phyloP scores from a whole-genome alignment of 371 early-diverging fungal species.

The Lichtheimia ornata region DNA sequence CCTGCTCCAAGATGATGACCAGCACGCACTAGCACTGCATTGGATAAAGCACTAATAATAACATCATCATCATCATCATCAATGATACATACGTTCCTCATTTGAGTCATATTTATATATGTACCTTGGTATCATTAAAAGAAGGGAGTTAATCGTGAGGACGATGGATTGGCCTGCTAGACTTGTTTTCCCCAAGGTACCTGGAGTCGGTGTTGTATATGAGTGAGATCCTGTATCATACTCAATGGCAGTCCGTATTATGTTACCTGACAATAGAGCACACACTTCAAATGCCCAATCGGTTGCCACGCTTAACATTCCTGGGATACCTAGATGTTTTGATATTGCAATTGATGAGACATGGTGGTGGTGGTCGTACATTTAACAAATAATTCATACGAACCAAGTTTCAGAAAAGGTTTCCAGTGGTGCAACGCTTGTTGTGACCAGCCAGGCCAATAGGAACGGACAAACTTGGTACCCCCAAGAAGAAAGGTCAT shows the following conservation, averaged over 20 bases:
- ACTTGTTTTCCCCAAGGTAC: slow-evolving; percentile 42
- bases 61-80: too few species aligned
- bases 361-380: background rate
- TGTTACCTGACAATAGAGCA: slow-evolving; percentile 40
- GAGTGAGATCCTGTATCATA: background rate
- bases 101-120: background rate
- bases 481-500: slow-evolving; percentile 17
- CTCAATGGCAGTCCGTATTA: background rate
- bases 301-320: slow-evolving; percentile 47
- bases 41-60: slow-evolving; percentile 32
- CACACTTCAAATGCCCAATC: slow-evolving; percentile 57
- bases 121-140: slow-evolving; percentile 45
- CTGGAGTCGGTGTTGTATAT: background rate
- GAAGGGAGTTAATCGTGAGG: slow-evolving; percentile 26
- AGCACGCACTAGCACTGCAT: slow-evolving; percentile 31
- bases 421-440: slow-evolving; percentile 36
- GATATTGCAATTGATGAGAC: background rate
- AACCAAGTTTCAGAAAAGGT: slow-evolving; percentile 40
- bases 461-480: slow-evolving; percentile 20
- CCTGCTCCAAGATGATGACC: slow-evolving; percentile 46
- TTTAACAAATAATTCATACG: slow-evolving; percentile 10
- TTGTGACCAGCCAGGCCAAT: slow-evolving; percentile 38
- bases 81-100: background rate
- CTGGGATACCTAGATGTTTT: slow-evolving; percentile 33
- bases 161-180: slow-evolving; percentile 47